Evolutionary conservation across 805 yeast genomes (phyloP).

Genomic region (Wickerhamomyces chaumierensis): DNA sequence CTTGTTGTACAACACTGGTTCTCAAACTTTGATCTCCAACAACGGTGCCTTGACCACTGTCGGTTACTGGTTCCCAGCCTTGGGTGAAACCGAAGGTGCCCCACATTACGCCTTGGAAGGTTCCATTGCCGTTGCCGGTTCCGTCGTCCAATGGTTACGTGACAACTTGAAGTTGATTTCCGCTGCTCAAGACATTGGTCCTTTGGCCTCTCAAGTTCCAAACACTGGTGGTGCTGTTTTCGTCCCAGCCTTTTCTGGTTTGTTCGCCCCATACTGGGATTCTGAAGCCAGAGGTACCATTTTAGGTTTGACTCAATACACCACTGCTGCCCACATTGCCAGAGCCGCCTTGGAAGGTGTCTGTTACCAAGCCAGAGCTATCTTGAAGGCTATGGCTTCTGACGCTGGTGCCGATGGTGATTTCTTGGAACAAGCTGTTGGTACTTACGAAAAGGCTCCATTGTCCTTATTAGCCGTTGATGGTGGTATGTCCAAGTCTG

Average conservation of each 20-base stretch:
- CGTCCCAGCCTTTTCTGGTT: constrained; percentile 90
- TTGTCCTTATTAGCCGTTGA: constrained; percentile 64
- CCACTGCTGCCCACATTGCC: constrained; percentile 86
- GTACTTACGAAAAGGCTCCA: constrained; percentile 33
- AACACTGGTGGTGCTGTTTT: constrained; percentile 87
- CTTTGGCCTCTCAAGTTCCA: constrained; percentile 71
- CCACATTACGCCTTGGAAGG: constrained; percentile 93
- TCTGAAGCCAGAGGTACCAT: constrained; percentile 87
- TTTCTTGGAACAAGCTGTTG: constrained; percentile 40
- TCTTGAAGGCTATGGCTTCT: constrained; percentile 77
- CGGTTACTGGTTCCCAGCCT: constrained; percentile 78
- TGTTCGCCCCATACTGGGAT: constrained; percentile 95
- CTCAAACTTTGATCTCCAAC: constrained; percentile 51
- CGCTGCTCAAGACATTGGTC: constrained; percentile 80
- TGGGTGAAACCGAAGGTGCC: constrained; percentile 30
- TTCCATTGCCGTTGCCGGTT: constrained; percentile 92
- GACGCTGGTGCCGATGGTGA: constrained; percentile 56
- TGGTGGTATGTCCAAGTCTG: constrained; percentile 91
- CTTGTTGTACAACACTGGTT: constrained; percentile 79
- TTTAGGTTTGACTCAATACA: constrained; percentile 84
- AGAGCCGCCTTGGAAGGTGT: constrained; percentile 94
- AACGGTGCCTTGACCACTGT: constrained; percentile 85
- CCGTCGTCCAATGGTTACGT: constrained; percentile 87
- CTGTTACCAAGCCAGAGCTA: constrained; percentile 87
- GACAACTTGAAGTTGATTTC: constrained; percentile 79